Evolutionary conservation across 2,329 filamentous ascomycete species (phyloP).

Genomic region (Pseudocercospora fijiensis): DNA sequence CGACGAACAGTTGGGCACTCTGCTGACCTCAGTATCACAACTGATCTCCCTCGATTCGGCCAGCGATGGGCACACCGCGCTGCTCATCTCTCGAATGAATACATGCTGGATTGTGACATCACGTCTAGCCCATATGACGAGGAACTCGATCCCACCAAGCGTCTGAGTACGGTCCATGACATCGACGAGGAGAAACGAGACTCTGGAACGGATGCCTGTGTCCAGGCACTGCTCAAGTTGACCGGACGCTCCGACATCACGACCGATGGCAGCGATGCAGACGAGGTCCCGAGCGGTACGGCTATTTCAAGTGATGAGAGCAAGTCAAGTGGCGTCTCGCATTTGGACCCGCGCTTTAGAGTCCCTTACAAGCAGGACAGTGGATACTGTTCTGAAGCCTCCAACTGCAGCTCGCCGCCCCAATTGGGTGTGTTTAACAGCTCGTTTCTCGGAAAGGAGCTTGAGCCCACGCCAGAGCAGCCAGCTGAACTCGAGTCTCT

Average conservation of each 20-base stretch:
- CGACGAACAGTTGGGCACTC: slow-evolving; percentile 6
- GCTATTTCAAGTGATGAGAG: slow-evolving; percentile 12
- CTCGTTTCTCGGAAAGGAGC: neutral
- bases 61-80: slow-evolving; percentile 30
- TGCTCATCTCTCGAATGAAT: slow-evolving; percentile 29
- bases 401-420: slow-evolving; percentile 15
- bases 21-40: neutral
- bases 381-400: slow-evolving; percentile 38
- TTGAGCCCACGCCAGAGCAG: slow-evolving; percentile 13
- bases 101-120: slow-evolving; percentile 29
- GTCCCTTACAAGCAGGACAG: slow-evolving; percentile 34
- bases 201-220: slow-evolving; percentile 21
- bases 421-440: neutral
- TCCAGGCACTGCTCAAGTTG: slow-evolving; percentile 31
- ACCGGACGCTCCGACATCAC: slow-evolving; percentile 21
- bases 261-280: neutral
- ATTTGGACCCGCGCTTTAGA: slow-evolving; percentile 5
- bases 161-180: slow-evolving; percentile 34
- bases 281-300: neutral
- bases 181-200: slow-evolving; percentile 16
- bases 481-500: slow-evolving; percentile 1
- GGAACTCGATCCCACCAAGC: slow-evolving; percentile 25
- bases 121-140: slow-evolving; percentile 27
- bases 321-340: neutral
- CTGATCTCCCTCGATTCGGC: slow-evolving; percentile 23